Base-by-base conservation (phyloP, 257 asterid species). In the Scutellaria baicalensis region DNA sequence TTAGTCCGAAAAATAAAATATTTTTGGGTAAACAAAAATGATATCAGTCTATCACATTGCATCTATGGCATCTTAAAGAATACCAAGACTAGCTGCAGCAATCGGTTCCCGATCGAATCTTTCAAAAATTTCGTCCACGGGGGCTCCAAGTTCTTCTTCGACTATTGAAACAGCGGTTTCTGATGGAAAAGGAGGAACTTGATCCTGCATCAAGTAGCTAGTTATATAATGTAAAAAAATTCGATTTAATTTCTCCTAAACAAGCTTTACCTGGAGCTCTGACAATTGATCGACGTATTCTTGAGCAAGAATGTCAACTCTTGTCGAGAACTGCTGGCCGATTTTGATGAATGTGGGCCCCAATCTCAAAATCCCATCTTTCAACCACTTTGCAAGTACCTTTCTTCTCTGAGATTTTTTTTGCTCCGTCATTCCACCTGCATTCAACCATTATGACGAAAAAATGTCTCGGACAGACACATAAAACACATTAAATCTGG, bases 231-330 rank as follows among this genome's bases (percentile, higher is more conserved):
- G 11, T 9, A 69, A 3, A 45, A 45, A 50, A 58, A 33, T 12
- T 33, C 21, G 3, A 14, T 43, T 40, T 8, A 35, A 39, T 70
- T 21, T 60, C 57, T 13, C 11, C 8, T 14, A 47, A 12, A 12
- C 6, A 14, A 42, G n/a, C 13, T 42, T 71, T 38, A 93, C 97
- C 96, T 93, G 99, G 73, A 93, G 96, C 84, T 93, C 99, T 8
- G 99, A 93, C 74, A 93, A 79, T 56, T 93, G 97, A 83, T 93
- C 99, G 57, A 93, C 95, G 31, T 91, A 93, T 78, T 93, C 99
- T 75, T 93, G 99, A 78, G 99, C 90, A 80, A 93, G 99, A 83
- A 93, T 93, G 75, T 93, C 99, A 61, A 91, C 99, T 74, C 99
- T 80, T 64, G 99, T 91, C 51, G 99, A 93, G 80, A 93, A 93